Evolutionary conservation across 148 eudicot genomes (phyloP).

Genomic region (Suaeda aralocaspica): DNA sequence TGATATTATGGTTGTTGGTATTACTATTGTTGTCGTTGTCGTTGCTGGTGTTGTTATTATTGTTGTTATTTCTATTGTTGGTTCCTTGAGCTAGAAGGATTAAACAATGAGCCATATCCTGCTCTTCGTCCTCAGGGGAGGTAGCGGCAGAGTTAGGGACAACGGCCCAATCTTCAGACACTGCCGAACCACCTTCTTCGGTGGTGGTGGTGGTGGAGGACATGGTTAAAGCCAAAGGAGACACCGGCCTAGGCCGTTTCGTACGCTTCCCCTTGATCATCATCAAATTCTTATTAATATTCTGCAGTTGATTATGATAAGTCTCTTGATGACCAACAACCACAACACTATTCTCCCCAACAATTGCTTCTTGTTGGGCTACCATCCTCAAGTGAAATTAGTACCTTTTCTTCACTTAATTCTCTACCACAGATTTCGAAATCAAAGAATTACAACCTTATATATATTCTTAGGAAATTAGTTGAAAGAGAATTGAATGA

Average conservation of each 20-base stretch:
- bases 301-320: neutral
- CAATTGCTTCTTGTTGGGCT: constrained; percentile 27
- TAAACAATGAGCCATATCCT: constrained; percentile 78
- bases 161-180: constrained; percentile 10
- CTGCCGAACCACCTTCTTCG: constrained; percentile 9
- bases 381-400: constrained; percentile 17
- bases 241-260: constrained; percentile 50
- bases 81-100: constrained; percentile 75
- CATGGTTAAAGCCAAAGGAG: constrained; percentile 41
- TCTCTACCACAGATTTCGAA: neutral
- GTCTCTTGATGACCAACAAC: neutral
- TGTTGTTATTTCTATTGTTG: constrained; percentile 15
- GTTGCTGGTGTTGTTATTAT: neutral
- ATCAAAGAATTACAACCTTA: no score
- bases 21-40: neutral
- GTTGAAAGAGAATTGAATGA: neutral
- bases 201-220: constrained; percentile 33
- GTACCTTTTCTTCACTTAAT: neutral
- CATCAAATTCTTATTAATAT: constrained; percentile 3
- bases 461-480: neutral
- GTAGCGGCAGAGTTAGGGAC: no score
- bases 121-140: constrained; percentile 38
- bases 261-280: constrained; percentile 60
- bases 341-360: constrained; percentile 7
- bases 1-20: neutral